Evolutionary conservation across 2,329 filamentous ascomycete genomes (phyloP).

Genomic region (Diplodia intermedia): DNA sequence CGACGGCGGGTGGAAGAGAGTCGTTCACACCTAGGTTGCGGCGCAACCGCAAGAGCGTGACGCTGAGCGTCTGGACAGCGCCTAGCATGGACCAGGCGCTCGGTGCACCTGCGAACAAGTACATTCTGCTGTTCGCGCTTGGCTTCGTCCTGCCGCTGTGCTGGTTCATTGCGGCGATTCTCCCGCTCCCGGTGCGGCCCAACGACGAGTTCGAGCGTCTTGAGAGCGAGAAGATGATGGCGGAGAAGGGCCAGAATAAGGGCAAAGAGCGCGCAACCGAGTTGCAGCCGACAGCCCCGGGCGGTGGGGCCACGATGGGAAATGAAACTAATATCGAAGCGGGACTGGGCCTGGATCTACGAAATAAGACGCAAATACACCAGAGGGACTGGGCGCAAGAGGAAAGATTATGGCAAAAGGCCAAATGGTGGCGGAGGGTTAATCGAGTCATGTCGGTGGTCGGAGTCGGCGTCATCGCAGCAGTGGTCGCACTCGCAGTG

Average conservation of each 20-base stretch:
- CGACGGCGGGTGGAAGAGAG: slow-evolving; percentile 9
- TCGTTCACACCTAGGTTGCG: slow-evolving; percentile 20
- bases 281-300: not conserved
- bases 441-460: slow-evolving; percentile 24
- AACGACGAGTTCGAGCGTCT: slow-evolving; percentile 12
- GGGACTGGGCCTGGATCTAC: slow-evolving; percentile 15
- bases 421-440: slow-evolving; percentile 27
- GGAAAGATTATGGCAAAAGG: slow-evolving; percentile 22
- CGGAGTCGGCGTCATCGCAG: slow-evolving; percentile 21
- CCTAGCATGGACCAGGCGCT: slow-evolving; percentile 25
- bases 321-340: slow-evolving; percentile 27
- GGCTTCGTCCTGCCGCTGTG: slow-evolving; percentile 30
- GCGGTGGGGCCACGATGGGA: not conserved
- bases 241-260: slow-evolving; percentile 14
- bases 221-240: slow-evolving; percentile 4
- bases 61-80: slow-evolving; percentile 30
- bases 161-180: slow-evolving; percentile 28
- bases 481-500: slow-evolving; percentile 23
- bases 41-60: slow-evolving; percentile 23
- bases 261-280: slow-evolving; percentile 16
- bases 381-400: slow-evolving; percentile 23
- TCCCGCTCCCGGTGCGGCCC: slow-evolving; percentile 22
- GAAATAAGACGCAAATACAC: slow-evolving; percentile 6
- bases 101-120: slow-evolving; percentile 25
- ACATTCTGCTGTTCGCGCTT: slow-evolving; percentile 26